Base-by-base conservation (phyloP, 345 rosid genomes). In the Aurinia saxatilis region DNA sequence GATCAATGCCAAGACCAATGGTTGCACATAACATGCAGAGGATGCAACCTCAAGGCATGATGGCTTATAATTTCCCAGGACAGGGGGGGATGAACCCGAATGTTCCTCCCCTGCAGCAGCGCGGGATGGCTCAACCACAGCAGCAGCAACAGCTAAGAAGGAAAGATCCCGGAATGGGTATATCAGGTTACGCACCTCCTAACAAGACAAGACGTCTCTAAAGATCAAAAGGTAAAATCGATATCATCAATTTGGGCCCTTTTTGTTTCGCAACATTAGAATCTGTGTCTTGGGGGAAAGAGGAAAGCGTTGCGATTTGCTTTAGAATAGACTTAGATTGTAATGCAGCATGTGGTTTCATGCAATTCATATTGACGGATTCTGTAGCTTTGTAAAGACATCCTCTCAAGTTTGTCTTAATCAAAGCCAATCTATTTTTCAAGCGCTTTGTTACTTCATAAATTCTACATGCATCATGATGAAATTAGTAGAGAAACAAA, bases 171-270 rank as follows among this genome's bases (percentile, higher is more conserved):
- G 91, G 89, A 66, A 78, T 80, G 82, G 92, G 92, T 61, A 67
- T 81, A 82, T 72, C 88, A 8, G 93, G 95, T 62, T 89, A 89
- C 56, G 88, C 92, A 72, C 86, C 97, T 4, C 98, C 84, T 55
- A 91, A 82, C 78, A 92, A 85, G 76, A 77, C 81, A 61, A 84
- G 98, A 68, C 91, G 98, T 27, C 68, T 81, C 67, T 89, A 62
- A 78, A 35, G 34, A 35, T 23, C 15, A 45, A 2, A 53, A 33
- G 61, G 61, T 53, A 34, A 33, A 14, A 11, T 10, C 8, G 13
- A 40, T n/a, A 18, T 33, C 35, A 44, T 54, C 54, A 34, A 5
- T 7, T 17, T 33, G 31, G 41, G 48, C 5, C 5, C 27, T 5
- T 55, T 38, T 37, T 55, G 19, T 21, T 7, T n/a, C 47, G 51